Percentiles rank a stretch among this genome's conserved stretches.
Evolutionary conservation across 139 green algal genomes (phyloP).

Genomic region (Desmodesmus armatus): DNA sequence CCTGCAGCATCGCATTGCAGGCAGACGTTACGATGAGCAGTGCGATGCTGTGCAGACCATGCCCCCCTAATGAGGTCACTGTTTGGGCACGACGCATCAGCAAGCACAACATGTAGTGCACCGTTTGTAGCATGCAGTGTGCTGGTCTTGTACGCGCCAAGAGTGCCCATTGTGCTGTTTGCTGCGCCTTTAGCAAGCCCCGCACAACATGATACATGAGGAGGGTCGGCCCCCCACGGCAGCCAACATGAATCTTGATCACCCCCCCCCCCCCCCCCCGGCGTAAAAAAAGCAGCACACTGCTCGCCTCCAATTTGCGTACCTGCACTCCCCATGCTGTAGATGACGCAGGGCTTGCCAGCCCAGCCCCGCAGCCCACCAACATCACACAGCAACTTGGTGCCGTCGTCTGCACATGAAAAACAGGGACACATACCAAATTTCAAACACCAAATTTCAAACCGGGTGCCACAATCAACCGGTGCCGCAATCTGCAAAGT

Average conservation of each 20-base stretch:
- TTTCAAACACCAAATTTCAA: not conserved
- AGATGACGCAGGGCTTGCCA: not conserved
- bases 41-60: not conserved
- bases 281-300: not conserved
- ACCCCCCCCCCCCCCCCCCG: too few species aligned
- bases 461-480: not conserved
- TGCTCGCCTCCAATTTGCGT: not conserved
- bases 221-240: not conserved
- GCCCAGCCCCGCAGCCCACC: not conserved
- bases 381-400: not conserved
- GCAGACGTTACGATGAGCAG: not conserved
- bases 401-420: not conserved
- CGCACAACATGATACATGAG: not conserved
- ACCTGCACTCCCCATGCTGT: slow-evolving; percentile 2
- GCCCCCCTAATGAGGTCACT: not conserved
- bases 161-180: too few species aligned
- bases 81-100: not conserved
- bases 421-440: not conserved
- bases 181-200: too few species aligned
- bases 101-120: not conserved
- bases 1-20: not conserved
- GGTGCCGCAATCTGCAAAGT: not conserved
- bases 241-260: not conserved
- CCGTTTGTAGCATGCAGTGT: not conserved
- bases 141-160: not conserved